Evolutionary conservation across 306 rosid genomes (phyloP), one percentile per base, ranked within the genome.

Genomic region (Ormosia emarginata): DNA sequence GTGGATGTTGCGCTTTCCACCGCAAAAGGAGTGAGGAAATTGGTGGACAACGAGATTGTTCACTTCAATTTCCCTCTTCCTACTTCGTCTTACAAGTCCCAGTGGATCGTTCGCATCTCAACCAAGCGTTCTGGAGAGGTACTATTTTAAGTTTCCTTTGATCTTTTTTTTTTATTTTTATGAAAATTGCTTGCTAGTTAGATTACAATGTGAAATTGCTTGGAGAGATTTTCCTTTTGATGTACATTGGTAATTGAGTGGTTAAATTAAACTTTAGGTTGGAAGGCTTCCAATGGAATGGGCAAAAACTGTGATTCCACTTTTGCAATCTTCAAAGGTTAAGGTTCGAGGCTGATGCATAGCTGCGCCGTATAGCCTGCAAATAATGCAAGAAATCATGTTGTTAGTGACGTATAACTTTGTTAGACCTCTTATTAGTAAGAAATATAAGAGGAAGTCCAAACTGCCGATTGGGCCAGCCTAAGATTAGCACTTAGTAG

Each of bases 251-350:
- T 58, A 33, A 50, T 3, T 56, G 4, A 47, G 63, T 14, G 63
- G 32, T 78, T 71, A 44, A 30, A 30, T 74, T 56, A 37, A 8
- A 43, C 4, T 73, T n/a, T 59, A 94, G 98, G 92, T 94, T 82
- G 98, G 98, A 76, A 83, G 97, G 76, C 84, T 94, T 81, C 94
- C 91, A 41, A 94, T 92, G 97, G 97, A 92, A 70, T 92, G 97
- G 98, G 96, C 91, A 9, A 91, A 90, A 58, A 64, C 75, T 81
- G 82, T 94, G 8, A 76, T 84, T 80, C 97, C 96, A 2, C 94
- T 92, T 71, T 79, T 91, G 53, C 68, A 52, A 24, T 88, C 96
- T 9, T 81, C 85, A 30, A 92, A 80, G 79, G 92, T 94, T 66
- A 88, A 62, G 85, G 85, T 87, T 81, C 61, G 57, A 46, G 98